Evolutionary conservation across 345 rosid species (phyloP).

Genomic region (Populus pruinosa): DNA sequence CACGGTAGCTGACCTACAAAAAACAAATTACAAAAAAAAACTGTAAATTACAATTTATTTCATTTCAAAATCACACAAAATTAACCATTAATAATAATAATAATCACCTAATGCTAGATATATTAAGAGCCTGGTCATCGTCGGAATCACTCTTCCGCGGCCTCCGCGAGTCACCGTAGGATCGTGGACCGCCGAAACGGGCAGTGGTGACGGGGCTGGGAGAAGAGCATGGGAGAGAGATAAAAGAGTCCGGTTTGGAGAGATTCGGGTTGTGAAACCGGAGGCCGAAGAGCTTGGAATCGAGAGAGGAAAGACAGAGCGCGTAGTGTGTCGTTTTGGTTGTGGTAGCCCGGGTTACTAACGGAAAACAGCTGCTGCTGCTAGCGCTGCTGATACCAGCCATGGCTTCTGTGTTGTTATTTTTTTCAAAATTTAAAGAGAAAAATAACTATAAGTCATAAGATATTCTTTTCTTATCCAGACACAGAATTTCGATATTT

Average conservation of each 20-base stretch:
- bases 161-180: slow-evolving; percentile 39
- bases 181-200: slow-evolving; percentile 55
- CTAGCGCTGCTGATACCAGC: slow-evolving; percentile 63
- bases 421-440: too few relatives aligned
- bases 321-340: slow-evolving; percentile 23
- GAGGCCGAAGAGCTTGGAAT: slow-evolving; percentile 45
- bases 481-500: background rate
- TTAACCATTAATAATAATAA: background rate
- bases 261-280: slow-evolving; percentile 32
- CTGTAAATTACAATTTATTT: background rate
- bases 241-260: slow-evolving; percentile 15
- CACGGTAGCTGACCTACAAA: slow-evolving; percentile 64
- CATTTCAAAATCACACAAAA: background rate
- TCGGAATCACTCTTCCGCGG: slow-evolving; percentile 47
- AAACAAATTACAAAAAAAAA: slow-evolving; percentile 3
- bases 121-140: slow-evolving; percentile 60
- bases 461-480: background rate
- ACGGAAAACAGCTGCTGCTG: slow-evolving; percentile 38
- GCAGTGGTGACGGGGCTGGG: slow-evolving; percentile 35
- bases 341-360: slow-evolving; percentile 9
- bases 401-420: slow-evolving; percentile 36
- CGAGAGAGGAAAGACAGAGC: slow-evolving; percentile 29
- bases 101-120: slow-evolving; percentile 48
- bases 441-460: too few relatives aligned
- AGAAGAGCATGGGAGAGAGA: slow-evolving; percentile 20